Conservation (phyloP, 495 filamentous ascomycete species). For the Lentithecium fluviatile region DNA sequence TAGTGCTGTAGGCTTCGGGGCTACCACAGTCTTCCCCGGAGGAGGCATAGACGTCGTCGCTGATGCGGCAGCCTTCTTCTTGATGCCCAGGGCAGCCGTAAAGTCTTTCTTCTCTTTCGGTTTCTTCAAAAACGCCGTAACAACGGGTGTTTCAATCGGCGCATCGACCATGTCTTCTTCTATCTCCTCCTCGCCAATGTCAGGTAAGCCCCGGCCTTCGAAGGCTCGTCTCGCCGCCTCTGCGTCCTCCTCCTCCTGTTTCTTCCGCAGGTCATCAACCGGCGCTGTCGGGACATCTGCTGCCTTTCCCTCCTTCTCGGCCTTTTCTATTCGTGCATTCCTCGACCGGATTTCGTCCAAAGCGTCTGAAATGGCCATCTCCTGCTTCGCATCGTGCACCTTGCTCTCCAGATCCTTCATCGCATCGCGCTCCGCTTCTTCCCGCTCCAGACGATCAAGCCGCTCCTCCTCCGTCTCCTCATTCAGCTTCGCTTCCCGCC, state of each 20-base stretch:
- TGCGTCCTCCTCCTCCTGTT: conserved; percentile 79
- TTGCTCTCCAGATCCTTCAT: conserved; percentile 81
- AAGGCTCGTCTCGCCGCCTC: conserved; percentile 82
- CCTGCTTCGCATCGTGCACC: conserved; percentile 87
- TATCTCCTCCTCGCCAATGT: conserved; percentile 40
- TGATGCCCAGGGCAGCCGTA: conserved; percentile 74
- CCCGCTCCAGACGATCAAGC: conserved; percentile 77
- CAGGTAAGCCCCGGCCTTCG: conserved; percentile 57
- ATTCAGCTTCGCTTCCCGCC: conserved; percentile 61
- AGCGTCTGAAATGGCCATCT: conserved; percentile 96
- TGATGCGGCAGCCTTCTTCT: conserved; percentile 63
- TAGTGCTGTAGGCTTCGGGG: conserved; percentile 6
- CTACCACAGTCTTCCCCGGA: background rate
- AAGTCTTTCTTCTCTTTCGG: conserved; percentile 40
- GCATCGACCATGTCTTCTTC: conserved; percentile 41
- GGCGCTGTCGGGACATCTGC: conserved; percentile 45
- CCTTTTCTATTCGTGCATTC: conserved; percentile 82
- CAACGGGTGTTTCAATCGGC: conserved; percentile 2
- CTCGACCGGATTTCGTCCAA: conserved; percentile 90
- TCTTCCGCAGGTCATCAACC: conserved; percentile 58
- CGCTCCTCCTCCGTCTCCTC: conserved; percentile 84
- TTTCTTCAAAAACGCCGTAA: conserved; percentile 19
- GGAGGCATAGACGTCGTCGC: background rate
- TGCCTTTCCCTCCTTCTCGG: conserved; percentile 58
- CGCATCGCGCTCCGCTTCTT: conserved; percentile 64